Base-by-base conservation (phyloP, 495 filamentous ascomycete species). In the Stereocaulon alpinum region DNA sequence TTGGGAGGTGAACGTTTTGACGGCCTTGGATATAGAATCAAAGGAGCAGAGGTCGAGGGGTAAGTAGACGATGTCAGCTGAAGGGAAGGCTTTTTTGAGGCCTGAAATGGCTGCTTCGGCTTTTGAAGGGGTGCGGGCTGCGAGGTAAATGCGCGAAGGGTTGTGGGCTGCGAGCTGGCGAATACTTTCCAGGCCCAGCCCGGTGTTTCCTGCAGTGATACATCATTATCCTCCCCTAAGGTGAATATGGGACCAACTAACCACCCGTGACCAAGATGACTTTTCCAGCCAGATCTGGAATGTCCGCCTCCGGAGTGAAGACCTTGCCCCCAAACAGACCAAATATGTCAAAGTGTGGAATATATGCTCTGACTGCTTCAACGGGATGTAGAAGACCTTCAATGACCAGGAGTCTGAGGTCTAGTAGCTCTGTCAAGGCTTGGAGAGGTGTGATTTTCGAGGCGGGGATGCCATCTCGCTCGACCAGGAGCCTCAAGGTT, bases 131-230 rank as follows among this genome's bases (percentile, higher is more conserved):
- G 69, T 80, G 45, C 86, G 82, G 4, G 82, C 82, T 53, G 77
- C 79, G 54, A 89, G 75, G 71, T 79, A 87, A 56, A 91, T 82
- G 17, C 80, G 76, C 10, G 76, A 66, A 9, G 85, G 82, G 40
- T 73, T 63, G 64, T 87, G 86, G 55, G 76, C 74, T 24, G 82
- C 80, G 11, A 87, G 77, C 30, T 82, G 78, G 57, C 79, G 69
- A 50, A 87, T 71, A 18, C 84, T 80, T 63, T 84, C 80, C 68
- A 79, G 79, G 61, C 86, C 86, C 4, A 89, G 73, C 3, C 88
- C 87, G 49, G 76, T 71, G 65, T 83, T 89, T 40, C 84, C 84
- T 84, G 47, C 10, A 11, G 20, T 42, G 4, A 22, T 22, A 55
- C 27, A 58, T 59, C 12, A 57, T 61, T 20, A 50, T 20, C 22